phyloP scores from a whole-genome alignment of 768 basidiomycete species.

The Trichaptum fuscoviolaceum region DNA sequence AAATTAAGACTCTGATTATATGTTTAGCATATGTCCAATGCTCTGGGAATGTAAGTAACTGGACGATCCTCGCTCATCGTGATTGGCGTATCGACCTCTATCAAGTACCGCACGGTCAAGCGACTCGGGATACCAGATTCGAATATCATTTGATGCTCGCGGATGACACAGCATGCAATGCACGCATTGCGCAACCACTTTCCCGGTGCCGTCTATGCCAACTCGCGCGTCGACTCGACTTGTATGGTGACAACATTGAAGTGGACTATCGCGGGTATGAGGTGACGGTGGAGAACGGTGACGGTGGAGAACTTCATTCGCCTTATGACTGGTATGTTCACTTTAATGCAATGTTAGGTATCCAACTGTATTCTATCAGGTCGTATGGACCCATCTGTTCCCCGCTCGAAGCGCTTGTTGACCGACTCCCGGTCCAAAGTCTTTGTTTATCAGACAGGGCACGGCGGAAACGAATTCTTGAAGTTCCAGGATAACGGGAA shows the following conservation, averaged over 20 bases:
- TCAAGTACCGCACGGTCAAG: slow-evolving; percentile 98
- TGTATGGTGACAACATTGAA: slow-evolving; percentile 96
- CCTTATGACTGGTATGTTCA: slow-evolving; percentile 74
- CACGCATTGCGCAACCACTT: slow-evolving; percentile 90
- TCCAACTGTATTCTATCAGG: slow-evolving; percentile 39
- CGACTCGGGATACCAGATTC: slow-evolving; percentile 97
- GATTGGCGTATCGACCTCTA: slow-evolving; percentile 6
- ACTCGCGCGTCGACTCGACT: slow-evolving; percentile 75
- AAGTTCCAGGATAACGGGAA: slow-evolving; percentile 99
- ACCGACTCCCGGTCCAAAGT: slow-evolving; percentile 89
- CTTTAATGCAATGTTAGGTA: not conserved
- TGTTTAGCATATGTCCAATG: slow-evolving; percentile 95
- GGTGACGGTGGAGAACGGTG: slow-evolving; percentile 94
- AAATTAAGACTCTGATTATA: slow-evolving; percentile 1
- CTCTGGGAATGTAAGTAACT: slow-evolving; percentile 83
- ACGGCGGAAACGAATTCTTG: slow-evolving; percentile 96
- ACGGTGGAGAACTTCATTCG: slow-evolving; percentile 95
- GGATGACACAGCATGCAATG: slow-evolving; percentile 92
- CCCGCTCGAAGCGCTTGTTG: slow-evolving; percentile 87
- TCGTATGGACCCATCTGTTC: slow-evolving; percentile 76
- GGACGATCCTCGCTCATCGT: not conserved
- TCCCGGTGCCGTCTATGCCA: slow-evolving; percentile 90
- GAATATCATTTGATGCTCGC: slow-evolving; percentile 99
- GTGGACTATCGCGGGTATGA: slow-evolving; percentile 98
- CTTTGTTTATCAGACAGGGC: slow-evolving; percentile 98